A percentile compares a stretch with the other conserved stretches of the same genome.
phyloP scores from a whole-genome alignment of 2,329 filamentous ascomycete genomes.

The Fusarium euwallaceae region DNA sequence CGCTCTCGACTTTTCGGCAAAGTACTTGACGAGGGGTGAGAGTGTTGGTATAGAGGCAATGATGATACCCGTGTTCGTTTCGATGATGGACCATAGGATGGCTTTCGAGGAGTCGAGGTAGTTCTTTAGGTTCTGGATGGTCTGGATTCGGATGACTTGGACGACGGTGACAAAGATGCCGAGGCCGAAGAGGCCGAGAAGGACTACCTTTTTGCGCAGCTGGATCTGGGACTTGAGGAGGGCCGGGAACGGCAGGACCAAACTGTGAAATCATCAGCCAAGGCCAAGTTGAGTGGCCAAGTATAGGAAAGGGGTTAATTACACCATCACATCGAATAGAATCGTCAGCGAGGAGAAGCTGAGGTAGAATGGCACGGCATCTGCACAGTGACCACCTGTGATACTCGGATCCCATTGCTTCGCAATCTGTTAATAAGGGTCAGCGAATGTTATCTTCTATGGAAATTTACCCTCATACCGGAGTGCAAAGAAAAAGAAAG shows the following conservation, averaged over 20 bases:
- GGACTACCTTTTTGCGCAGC: constrained; percentile 54
- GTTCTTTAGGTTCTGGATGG: constrained; percentile 56
- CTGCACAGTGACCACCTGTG: constrained; percentile 52
- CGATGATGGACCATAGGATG: constrained; percentile 59
- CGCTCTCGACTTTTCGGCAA: constrained; percentile 42
- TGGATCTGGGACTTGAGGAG: not conserved
- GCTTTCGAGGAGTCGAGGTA: constrained; percentile 58
- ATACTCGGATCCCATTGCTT: constrained; percentile 57
- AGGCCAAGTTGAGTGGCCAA: not conserved
- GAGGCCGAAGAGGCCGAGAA: constrained; percentile 58
- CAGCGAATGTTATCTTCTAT: not conserved
- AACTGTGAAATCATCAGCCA: not conserved
- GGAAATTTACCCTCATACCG: constrained; percentile 30
- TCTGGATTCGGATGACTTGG: constrained; percentile 62
- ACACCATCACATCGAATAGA: constrained; percentile 56
- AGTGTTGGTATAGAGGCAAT: constrained; percentile 57
- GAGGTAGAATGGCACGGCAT: constrained; percentile 57
- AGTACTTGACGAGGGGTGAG: constrained; percentile 54
- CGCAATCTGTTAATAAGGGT: constrained; percentile 24
- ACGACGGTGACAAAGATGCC: constrained; percentile 63
- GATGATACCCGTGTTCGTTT: constrained; percentile 58
- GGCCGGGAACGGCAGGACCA: not conserved
- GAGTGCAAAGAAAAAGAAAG: constrained; percentile 52
- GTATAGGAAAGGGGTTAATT: constrained; percentile 18
- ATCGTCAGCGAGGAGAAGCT: constrained; percentile 55